Base-by-base conservation (phyloP, 148 eudicot species). In the Chenopodium formosanum region DNA sequence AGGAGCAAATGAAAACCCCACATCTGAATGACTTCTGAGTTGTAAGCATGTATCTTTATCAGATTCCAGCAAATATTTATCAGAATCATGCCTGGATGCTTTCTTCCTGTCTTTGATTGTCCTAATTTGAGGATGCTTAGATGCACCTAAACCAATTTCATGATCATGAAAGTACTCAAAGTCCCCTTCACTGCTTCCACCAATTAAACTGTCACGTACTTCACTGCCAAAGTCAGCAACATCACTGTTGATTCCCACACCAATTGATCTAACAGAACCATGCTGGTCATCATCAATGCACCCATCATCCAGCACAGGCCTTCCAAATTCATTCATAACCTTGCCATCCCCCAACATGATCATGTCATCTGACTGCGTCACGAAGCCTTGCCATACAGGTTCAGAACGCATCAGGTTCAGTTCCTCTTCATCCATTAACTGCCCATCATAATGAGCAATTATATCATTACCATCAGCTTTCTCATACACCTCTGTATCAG, bases 321-420 rank as follows among this genome's bases (percentile, higher is more conserved):
- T 91, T 74, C 89, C 90, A 81, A 83, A 76, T 78, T 96, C 92
- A 73, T 82, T 87, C 82, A 81, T 77, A 82, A 83, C 89, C 84
- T 90, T 89, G 63, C 91, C 91, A 83, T 89, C 97, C 77, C 90
- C 95, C 79, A 96, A 37, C 94, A 92, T 86, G 75, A 96, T 85
- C 65, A 94, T 89, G 83, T 96, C 97, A 86, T 94, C 92, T 80
- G 94, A 87, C 82, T 90, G 92, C 48, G 94, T 88, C 71, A 95
- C 97, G 86, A 94, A 94, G 40, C 99, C 99, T 88, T 94, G 91
- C 99, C 99, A 96, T 37, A 88, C 98, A 83, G 98, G 97, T 81
- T 96, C 98, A 65, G 92, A 83, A 80, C 93, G 92, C 94, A 94
- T 94, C 84, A 96, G 83, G 84, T 87, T 91, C 79, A 94, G 80